Percentiles rank a stretch among this genome's conserved stretches.
Evolutionary conservation across 2,329 filamentous ascomycete species (phyloP).

Genomic region (Dactylellina leptospora): DNA sequence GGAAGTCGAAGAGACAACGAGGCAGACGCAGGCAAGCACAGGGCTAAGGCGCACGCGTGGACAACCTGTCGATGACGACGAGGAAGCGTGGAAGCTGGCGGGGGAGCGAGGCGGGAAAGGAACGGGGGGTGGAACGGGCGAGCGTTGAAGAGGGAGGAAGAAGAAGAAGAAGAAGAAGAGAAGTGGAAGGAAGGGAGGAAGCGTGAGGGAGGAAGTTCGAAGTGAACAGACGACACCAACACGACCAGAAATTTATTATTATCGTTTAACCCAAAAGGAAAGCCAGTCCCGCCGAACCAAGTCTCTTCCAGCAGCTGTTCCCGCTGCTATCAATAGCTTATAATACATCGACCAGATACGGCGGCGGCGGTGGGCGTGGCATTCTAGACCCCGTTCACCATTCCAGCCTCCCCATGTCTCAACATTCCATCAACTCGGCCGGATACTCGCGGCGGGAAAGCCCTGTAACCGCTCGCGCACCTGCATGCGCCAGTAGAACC

Average conservation of each 20-base stretch:
- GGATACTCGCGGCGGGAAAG: no score
- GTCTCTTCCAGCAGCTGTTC: not conserved
- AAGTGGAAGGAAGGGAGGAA: not conserved
- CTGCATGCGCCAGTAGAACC: no score
- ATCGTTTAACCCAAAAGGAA: not conserved
- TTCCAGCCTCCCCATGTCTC: no score
- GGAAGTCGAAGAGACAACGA: conserved; percentile 23
- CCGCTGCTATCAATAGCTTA: conserved; percentile 4
- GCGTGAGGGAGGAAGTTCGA: not conserved
- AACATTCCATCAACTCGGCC: no score
- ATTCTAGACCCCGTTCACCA: no score
- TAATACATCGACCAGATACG: no score
- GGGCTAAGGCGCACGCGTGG: conserved; percentile 44
- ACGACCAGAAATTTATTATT: conserved; percentile 8
- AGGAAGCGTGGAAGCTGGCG: conserved; percentile 21
- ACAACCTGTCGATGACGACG: conserved; percentile 44
- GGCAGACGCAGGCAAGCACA: conserved; percentile 41
- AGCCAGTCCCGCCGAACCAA: conserved; percentile 7
- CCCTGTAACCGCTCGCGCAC: no score
- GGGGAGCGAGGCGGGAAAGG: conserved; percentile 22
- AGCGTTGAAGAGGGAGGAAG: conserved; percentile 23
- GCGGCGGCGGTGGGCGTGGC: no score
- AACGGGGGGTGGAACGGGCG: conserved; percentile 40
- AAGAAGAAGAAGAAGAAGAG: not conserved
- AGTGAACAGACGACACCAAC: not conserved